Evolutionary conservation across 495 filamentous ascomycete species (phyloP).

Genomic region (Echria macrotheca): DNA sequence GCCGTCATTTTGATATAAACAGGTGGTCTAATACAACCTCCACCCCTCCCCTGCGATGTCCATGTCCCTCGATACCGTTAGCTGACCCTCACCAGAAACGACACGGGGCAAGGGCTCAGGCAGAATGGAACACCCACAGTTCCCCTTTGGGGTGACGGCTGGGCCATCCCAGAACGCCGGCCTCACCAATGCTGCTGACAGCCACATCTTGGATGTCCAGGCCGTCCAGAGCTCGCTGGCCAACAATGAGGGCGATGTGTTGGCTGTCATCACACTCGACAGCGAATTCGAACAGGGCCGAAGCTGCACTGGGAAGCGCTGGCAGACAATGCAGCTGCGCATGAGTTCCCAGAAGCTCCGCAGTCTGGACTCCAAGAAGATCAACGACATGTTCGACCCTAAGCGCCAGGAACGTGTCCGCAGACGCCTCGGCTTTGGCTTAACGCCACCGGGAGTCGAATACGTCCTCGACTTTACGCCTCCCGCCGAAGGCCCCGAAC

Average conservation of each 20-base stretch:
- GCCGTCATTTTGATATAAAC: too few species aligned
- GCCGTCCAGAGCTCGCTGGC: slow-evolving; percentile 19
- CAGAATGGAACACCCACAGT: neutral
- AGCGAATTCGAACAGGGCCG: slow-evolving; percentile 18
- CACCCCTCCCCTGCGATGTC: too few species aligned
- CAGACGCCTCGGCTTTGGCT: slow-evolving; percentile 23
- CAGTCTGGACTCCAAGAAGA: slow-evolving; percentile 42
- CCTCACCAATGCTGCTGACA: slow-evolving; percentile 17
- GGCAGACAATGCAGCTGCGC: slow-evolving; percentile 30
- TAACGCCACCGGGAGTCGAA: slow-evolving; percentile 40
- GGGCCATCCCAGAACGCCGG: too few species aligned
- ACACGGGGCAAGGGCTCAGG: neutral
- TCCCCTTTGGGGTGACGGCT: neutral
- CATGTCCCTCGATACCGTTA: too few species aligned
- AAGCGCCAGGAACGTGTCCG: slow-evolving; percentile 29
- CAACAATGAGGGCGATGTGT: slow-evolving; percentile 45
- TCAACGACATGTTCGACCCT: slow-evolving; percentile 44
- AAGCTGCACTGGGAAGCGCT: slow-evolving; percentile 17
- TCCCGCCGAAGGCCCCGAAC: slow-evolving; percentile 52
- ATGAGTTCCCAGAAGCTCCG: slow-evolving; percentile 46
- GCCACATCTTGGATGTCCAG: slow-evolving; percentile 20
- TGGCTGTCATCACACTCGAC: slow-evolving; percentile 50
- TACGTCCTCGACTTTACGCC: slow-evolving; percentile 61
- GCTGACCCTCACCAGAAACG: neutral
- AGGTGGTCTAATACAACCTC: too few species aligned